Evolutionary conservation across 495 filamentous ascomycete species (phyloP).

Genomic region (Cudoniella acicularis): DNA sequence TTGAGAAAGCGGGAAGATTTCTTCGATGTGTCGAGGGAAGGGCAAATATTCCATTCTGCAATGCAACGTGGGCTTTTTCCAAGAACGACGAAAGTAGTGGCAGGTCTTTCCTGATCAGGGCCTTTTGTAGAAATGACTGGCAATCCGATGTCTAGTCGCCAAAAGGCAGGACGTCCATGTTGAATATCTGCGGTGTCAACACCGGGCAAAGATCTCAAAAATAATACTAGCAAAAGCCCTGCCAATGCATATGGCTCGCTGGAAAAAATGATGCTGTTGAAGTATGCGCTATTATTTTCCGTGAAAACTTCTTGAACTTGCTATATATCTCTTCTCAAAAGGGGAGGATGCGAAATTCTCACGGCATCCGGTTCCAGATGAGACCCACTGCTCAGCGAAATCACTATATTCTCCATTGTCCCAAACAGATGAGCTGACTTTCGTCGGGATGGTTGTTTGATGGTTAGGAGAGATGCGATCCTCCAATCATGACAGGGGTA

Average conservation of each 20-base stretch:
- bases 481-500: not conserved
- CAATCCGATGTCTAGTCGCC: slow-evolving; percentile 79
- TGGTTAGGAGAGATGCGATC: not conserved
- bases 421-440: not conserved
- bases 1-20: slow-evolving; percentile 65
- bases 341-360: not conserved
- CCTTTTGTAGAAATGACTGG: slow-evolving; percentile 42
- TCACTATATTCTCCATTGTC: not conserved
- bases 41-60: slow-evolving; percentile 59
- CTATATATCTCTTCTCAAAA: not conserved
- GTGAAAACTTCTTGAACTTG: not conserved
- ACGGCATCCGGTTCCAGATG: not conserved
- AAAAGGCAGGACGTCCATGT: slow-evolving; percentile 55
- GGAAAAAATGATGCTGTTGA: not conserved
- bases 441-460: not conserved
- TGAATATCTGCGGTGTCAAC: slow-evolving; percentile 4
- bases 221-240: too few relatives aligned
- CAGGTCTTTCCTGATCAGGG: slow-evolving; percentile 57
- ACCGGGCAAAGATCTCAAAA: not conserved
- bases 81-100: slow-evolving; percentile 51
- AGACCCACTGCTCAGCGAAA: not conserved
- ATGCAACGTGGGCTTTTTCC: slow-evolving; percentile 38
- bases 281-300: not conserved
- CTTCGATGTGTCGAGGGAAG: slow-evolving; percentile 57
- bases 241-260: too few relatives aligned